Base-by-base conservation (phyloP, 2,329 filamentous ascomycete genomes). In the Talaromyces sp. region DNA sequence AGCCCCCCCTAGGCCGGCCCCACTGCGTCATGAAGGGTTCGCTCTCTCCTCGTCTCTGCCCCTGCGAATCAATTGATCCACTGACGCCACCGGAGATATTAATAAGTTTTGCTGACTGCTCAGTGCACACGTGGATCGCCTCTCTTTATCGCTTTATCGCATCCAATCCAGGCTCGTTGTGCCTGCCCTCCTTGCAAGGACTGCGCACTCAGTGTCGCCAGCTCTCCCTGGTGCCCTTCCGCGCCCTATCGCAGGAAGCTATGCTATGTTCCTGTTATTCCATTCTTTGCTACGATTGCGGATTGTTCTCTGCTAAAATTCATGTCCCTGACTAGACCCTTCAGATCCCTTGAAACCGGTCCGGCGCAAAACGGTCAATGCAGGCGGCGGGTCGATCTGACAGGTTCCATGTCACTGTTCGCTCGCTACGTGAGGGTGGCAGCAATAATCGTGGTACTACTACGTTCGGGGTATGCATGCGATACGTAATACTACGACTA, bases 381-480 rank as follows among this genome's bases (percentile, higher is more conserved):
- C 25, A 51, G 44, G 33, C 33, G 15, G 33, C 13, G 33, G 33
- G 27, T 2, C 49, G 22, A 53, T 53, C 49, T 61, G 60, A 61
- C 60, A 61, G 49, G 52, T 61, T 55, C 30, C 33, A 61, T 61
- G 55, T 47, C 51, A 36, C 59, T 61, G 56, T 53, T 27, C 33
- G 30, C 25, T n/a, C 25, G 49, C 49, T 27, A 27, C 49, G 49
- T 30, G 15, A 52, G 49, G 49, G 22, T 30, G 27, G 49, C 10
- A 52, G 22, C 11, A 27, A 30, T 28, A 27, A 30, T 52, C 22
- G 28, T 3, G 22, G 49, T n/a, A n/a, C n/a, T 27, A 5, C 28
- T 53, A 53, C 49, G 49, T 27, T 15, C 25, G 17, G 27, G 33
- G 49, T 28, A 55, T 39, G 27, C 36, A 59, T 27, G 49, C 51